Conservation (phyloP, 257 asterid genomes). For the Leptodermis oblonga region DNA sequence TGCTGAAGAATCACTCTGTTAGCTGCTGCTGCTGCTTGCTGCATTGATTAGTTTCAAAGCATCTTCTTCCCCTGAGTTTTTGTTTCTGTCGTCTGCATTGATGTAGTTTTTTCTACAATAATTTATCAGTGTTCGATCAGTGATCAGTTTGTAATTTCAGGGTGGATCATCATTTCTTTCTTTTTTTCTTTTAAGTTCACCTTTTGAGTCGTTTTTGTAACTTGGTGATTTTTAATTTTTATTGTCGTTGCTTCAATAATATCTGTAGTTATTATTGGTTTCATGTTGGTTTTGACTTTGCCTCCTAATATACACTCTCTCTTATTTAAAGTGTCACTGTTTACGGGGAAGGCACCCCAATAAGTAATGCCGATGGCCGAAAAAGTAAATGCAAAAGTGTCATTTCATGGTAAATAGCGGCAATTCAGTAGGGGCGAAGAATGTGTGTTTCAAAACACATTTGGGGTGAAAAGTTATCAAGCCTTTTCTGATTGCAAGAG, state of each 20-base stretch:
- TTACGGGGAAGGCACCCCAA: no score
- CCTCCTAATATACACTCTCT: no score
- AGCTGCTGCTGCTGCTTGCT: neutral
- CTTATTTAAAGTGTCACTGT: no score
- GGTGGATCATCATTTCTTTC: neutral
- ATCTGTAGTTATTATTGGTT: neutral
- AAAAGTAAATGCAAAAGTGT: no score
- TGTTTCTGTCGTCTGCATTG: neutral
- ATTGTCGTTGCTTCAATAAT: slow-evolving; percentile 2
- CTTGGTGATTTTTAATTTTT: neutral
- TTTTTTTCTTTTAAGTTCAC: neutral
- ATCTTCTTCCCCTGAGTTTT: neutral
- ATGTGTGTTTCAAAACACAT: no score
- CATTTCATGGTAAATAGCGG: no score
- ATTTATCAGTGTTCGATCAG: no score
- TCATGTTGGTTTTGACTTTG: no score
- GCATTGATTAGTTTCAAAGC: neutral
- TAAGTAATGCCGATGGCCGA: no score
- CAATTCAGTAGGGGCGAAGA: no score
- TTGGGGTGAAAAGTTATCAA: no score
- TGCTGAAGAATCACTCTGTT: neutral
- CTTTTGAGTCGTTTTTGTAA: neutral
- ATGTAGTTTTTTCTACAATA: neutral
- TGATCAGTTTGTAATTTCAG: neutral
- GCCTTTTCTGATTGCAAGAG: neutral